phyloP scores from a whole-genome alignment of 2,329 filamentous ascomycete species.

The Teratosphaeria zuluensis region DNA sequence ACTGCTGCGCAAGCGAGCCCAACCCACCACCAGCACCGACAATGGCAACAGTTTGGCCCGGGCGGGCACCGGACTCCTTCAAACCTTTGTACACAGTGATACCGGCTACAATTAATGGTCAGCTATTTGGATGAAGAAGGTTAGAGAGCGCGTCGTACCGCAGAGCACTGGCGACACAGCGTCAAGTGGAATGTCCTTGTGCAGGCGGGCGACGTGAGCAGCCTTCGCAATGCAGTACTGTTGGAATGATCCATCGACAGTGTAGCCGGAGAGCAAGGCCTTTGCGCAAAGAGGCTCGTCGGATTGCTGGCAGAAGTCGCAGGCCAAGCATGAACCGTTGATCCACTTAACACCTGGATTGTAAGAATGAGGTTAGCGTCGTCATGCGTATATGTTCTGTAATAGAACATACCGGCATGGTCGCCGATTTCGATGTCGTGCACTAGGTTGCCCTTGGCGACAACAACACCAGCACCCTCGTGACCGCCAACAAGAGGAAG shows the following conservation, averaged over 20 bases:
- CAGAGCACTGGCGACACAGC: slow-evolving; percentile 64
- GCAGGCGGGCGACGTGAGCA: slow-evolving; percentile 71
- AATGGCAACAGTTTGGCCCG: slow-evolving; percentile 72
- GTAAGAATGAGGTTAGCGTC: slow-evolving; percentile 47
- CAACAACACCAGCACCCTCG: slow-evolving; percentile 71
- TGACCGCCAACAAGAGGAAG: slow-evolving; percentile 75
- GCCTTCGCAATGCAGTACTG: slow-evolving; percentile 85
- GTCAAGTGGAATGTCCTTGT: slow-evolving; percentile 66
- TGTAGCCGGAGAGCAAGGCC: slow-evolving; percentile 75
- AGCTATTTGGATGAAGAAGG: not conserved
- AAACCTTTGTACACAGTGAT: slow-evolving; percentile 87
- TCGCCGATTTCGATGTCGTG: slow-evolving; percentile 56
- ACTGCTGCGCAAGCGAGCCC: slow-evolving; percentile 71
- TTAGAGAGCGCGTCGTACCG: slow-evolving; percentile 1
- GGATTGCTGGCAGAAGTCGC: slow-evolving; percentile 69
- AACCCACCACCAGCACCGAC: slow-evolving; percentile 81
- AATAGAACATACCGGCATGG: not conserved
- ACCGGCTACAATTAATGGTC: slow-evolving; percentile 32
- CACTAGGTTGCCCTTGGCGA: slow-evolving; percentile 68
- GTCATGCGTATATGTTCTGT: not conserved
- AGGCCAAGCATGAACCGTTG: slow-evolving; percentile 75
- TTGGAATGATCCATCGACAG: slow-evolving; percentile 87
- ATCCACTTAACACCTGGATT: slow-evolving; percentile 86
- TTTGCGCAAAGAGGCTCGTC: slow-evolving; percentile 77
- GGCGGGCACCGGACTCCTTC: slow-evolving; percentile 66